Conservation (phyloP, 2,329 filamentous ascomycete genomes). For the Pyricularia pennisetigena region DNA sequence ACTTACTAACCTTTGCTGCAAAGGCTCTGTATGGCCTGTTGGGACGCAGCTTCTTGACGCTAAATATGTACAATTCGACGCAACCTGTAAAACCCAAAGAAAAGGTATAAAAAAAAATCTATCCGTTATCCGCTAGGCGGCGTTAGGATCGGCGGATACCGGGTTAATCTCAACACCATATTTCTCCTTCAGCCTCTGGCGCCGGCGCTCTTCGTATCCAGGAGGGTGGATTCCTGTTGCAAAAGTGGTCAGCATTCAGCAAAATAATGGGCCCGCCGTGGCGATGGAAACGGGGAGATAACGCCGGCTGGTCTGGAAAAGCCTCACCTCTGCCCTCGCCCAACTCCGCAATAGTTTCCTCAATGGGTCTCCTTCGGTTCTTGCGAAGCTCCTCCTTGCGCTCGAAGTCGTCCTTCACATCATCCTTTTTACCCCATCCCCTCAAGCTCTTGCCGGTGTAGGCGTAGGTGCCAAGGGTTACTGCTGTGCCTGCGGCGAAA, state of each 20-base stretch:
- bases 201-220: slow-evolving; percentile 77
- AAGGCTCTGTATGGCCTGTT: background rate
- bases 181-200: slow-evolving; percentile 71
- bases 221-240: slow-evolving; percentile 64
- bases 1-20: background rate
- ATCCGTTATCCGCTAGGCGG: background rate
- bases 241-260: background rate
- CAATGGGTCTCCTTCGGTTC: slow-evolving; percentile 62
- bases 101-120: background rate
- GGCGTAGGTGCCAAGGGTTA: slow-evolving; percentile 53
- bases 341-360: slow-evolving; percentile 71
- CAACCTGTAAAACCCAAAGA: background rate
- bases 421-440: slow-evolving; percentile 28
- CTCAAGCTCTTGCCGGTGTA: slow-evolving; percentile 55
- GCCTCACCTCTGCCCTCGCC: slow-evolving; percentile 75
- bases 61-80: slow-evolving; percentile 7
- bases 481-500: slow-evolving; percentile 47
- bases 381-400: slow-evolving; percentile 65
- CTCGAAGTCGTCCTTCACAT: slow-evolving; percentile 55
- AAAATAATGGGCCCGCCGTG: slow-evolving; percentile 11
- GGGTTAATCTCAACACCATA: slow-evolving; percentile 79
- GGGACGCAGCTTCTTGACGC: background rate
- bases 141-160: slow-evolving; percentile 38
- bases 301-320: background rate
- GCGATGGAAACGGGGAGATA: background rate